Percentiles rank a stretch among this genome's conserved stretches.
These are phyloP conservation scores for Conticribra weissflogii DNA, from an alignment of 108 stramenopile species.

Conservation along the genomic window DNA sequence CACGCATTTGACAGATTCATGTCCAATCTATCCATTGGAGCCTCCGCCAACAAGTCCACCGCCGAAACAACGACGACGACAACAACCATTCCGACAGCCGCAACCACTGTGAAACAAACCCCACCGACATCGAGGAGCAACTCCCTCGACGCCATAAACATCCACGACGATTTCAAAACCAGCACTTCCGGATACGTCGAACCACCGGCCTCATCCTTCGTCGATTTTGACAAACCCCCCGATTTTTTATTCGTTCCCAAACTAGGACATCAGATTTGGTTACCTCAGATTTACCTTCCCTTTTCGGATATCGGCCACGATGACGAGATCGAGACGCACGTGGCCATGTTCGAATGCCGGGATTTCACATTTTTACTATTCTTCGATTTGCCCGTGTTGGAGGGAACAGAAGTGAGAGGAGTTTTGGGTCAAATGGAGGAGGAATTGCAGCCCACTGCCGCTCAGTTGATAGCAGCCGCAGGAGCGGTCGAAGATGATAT, in stretches of 20 bases:
- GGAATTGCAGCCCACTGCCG: constrained; percentile 1
- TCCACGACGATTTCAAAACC: neutral
- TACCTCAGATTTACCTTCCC: constrained; percentile 53
- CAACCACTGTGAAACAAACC: no score
- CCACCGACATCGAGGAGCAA: no score
- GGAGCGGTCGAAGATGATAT: constrained; percentile 22
- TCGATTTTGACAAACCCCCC: constrained; percentile 6
- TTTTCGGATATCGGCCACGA: neutral
- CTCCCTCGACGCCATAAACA: neutral
- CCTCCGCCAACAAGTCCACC: neutral
- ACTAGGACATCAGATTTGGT: constrained; percentile 60
- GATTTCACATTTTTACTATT: constrained; percentile 56
- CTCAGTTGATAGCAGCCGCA: no score
- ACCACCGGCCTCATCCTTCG: constrained; percentile 2
- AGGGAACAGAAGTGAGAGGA: neutral
- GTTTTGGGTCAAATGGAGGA: constrained; percentile 19
- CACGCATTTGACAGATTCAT: constrained; percentile 27
- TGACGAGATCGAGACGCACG: constrained; percentile 33
- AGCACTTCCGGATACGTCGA: constrained; percentile 5
- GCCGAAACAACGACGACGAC: neutral
- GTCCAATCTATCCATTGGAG: constrained; percentile 20
- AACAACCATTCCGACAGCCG: no score
- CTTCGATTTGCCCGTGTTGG: constrained; percentile 19
- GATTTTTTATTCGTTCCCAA: constrained; percentile 51
- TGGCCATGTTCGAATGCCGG: constrained; percentile 39